These are phyloP conservation scores for Gossypioides kirkii DNA, from an alignment of 345 rosid species.

Conservation along the genomic window DNA sequence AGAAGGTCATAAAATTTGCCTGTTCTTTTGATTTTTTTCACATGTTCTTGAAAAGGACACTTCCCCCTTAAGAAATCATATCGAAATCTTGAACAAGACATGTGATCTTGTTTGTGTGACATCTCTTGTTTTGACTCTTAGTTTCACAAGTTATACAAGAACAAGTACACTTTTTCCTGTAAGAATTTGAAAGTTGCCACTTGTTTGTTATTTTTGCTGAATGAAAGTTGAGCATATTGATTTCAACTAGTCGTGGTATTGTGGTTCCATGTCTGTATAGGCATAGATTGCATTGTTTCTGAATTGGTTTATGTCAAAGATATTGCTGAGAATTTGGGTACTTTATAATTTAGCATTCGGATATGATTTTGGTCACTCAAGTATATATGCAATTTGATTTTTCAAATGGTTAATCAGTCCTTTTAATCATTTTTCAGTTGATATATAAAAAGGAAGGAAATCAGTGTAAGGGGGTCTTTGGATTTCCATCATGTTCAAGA, in stretches of 20 bases:
- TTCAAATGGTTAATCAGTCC: not conserved
- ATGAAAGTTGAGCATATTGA: not conserved
- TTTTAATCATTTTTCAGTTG: not conserved
- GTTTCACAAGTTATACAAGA: not conserved
- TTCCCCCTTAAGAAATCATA: not conserved
- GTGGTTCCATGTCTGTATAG: not conserved
- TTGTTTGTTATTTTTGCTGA: not conserved
- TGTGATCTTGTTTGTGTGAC: not conserved
- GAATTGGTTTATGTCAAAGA: not conserved
- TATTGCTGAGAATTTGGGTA: not conserved
- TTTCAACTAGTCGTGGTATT: not conserved
- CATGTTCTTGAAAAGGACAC: not conserved
- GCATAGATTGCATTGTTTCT: not conserved
- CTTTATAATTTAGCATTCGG: not conserved
- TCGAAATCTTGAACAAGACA: not conserved
- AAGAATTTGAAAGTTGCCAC: not conserved
- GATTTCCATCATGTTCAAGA: slow-evolving; percentile 50
- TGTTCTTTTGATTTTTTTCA: not conserved
- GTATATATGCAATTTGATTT: not conserved
- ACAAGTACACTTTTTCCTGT: not conserved
- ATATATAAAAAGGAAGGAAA: not conserved
- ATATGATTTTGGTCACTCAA: not conserved
- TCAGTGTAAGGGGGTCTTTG: slow-evolving; percentile 2
- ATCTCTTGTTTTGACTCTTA: not conserved
- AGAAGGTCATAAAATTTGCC: not conserved